phyloP scores from a whole-genome alignment of 768 basidiomycete species.

The Amanita subjunquillea region DNA sequence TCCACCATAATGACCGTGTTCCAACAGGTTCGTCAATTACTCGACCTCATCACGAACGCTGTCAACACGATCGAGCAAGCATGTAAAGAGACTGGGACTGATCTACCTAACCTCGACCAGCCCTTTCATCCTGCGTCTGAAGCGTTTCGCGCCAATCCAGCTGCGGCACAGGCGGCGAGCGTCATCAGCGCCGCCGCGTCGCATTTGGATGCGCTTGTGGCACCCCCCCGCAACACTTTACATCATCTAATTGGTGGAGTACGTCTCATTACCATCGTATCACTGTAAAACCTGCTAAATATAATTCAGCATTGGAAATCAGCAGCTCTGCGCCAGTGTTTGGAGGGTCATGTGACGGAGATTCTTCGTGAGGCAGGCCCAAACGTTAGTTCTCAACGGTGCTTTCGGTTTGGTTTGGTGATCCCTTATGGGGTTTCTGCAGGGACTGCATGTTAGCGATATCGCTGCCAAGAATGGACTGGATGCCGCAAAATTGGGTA shows the following conservation, averaged over 20 bases:
- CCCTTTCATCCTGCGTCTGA: constrained; percentile 14
- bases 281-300: background rate
- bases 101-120: constrained; percentile 12
- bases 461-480: constrained; percentile 22
- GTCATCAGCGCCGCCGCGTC: constrained; percentile 15
- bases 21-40: background rate
- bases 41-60: constrained; percentile 1
- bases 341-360: constrained; percentile 17
- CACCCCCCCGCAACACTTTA: constrained; percentile 10
- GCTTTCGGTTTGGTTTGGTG: background rate
- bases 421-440: background rate
- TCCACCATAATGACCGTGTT: background rate
- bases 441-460: constrained; percentile 28
- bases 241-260: constrained; percentile 8
- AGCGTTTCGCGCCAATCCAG: constrained; percentile 10
- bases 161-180: constrained; percentile 9
- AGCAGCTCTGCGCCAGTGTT: constrained; percentile 15
- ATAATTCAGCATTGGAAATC: constrained; percentile 13
- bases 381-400: constrained; percentile 10
- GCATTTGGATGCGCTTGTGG: constrained; percentile 15
- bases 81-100: constrained; percentile 7
- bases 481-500: constrained; percentile 20
- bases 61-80: constrained; percentile 2
- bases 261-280: background rate
- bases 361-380: constrained; percentile 22